Evolutionary conservation across 306 rosid genomes (phyloP).

Genomic region (Alnus glutinosa): DNA sequence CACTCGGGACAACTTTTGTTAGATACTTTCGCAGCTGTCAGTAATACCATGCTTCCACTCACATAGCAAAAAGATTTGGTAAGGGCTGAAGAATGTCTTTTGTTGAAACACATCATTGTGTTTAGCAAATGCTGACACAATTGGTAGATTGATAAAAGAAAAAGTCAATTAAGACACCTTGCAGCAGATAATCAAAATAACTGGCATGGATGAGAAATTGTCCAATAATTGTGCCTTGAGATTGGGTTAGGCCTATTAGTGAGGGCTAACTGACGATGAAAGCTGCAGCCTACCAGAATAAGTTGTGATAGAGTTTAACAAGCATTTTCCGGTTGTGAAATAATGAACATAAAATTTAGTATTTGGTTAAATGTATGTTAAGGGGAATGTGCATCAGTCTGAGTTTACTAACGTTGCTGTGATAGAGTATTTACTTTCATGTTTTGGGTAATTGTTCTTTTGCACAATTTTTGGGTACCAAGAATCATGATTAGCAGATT

Average conservation of each 20-base stretch:
- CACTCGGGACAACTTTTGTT: not conserved
- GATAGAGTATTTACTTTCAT: not conserved
- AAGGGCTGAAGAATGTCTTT: not conserved
- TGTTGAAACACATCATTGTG: not conserved
- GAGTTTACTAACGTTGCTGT: not conserved
- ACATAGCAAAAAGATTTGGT: not conserved
- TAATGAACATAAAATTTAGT: not conserved
- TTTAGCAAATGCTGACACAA: not conserved
- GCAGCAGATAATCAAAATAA: conserved; percentile 6
- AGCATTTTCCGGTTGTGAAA: not conserved
- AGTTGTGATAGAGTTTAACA: not conserved
- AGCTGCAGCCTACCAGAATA: not conserved
- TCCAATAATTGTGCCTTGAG: not conserved
- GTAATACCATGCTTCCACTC: not conserved
- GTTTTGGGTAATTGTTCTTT: not conserved
- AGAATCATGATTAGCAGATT: conserved; percentile 20
- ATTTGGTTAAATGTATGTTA: not conserved
- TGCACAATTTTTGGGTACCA: not conserved
- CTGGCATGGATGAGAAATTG: not conserved
- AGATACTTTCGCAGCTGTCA: not conserved
- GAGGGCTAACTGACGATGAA: not conserved
- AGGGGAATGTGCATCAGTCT: not conserved
- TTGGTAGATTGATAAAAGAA: not conserved
- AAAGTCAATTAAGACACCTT: not conserved
- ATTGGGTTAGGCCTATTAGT: not conserved